Base-by-base conservation (phyloP, 495 filamentous ascomycete genomes). In the Penicillium goetzii region DNA sequence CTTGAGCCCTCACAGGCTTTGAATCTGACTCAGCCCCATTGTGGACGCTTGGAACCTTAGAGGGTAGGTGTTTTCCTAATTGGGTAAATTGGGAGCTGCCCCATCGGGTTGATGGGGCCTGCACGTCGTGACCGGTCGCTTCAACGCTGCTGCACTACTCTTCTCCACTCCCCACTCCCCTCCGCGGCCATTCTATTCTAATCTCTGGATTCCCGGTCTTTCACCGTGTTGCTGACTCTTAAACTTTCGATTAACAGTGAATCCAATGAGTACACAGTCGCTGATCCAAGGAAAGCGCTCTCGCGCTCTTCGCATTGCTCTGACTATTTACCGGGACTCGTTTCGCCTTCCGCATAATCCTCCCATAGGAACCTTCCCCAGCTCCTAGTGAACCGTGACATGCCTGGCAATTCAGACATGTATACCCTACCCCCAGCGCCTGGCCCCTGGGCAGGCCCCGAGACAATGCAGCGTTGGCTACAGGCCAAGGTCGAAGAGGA, bases 401-500 rank as follows among this genome's bases (percentile, higher is more conserved):
- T 67, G 79, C 72, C 76, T 60, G 69, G 73, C 25, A 33, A 53
- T 26, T 47, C 66, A 26, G 53, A 68, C 12, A 68, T 74, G 53
- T 63, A 67, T 30, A 76, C 84, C 47, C 79, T 95, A 50, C 91
- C 91, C 12, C 83, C 87, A 15, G 85, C 92, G 15, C 90, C 92
- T 11, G 74, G 83, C 47, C 85, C 85, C 79, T 92, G 89, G 84
- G 87, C 90, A 68, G 84, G 83, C 60, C 84, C 87, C 36, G 92
- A 97, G 64, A 89, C 94, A 36, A 90, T 92, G 89, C 86, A 88
- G 60, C 86, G 83, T 62, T 97, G 91, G 92, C 81, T 97, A 3
- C 73, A 84, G 52, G 90, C 92, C 15, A 96, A 91, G 77, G 82
- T 86, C 3, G 94, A 97, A 76, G 94, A 97, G 66, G 92, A 95